A percentile compares a stretch with the other conserved stretches of the same genome.
Conservation (phyloP, 1,284 basidiomycete species). For the Vanrija pseudolonga region DNA sequence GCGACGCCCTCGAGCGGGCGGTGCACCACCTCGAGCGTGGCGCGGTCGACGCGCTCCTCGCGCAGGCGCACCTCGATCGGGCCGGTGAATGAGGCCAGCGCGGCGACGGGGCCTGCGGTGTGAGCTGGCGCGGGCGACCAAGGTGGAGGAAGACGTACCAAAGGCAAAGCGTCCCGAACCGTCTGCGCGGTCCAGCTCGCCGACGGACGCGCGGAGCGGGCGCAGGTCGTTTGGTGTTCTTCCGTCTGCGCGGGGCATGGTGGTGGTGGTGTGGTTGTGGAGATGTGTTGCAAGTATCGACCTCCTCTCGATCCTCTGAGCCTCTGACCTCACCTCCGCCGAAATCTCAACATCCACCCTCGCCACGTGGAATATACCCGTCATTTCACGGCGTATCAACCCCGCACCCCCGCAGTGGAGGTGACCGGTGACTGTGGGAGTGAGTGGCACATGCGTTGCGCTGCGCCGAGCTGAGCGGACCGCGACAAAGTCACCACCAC, state of each 20-base stretch:
- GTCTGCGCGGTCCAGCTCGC: constrained; percentile 43
- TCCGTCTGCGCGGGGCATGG: constrained; percentile 16
- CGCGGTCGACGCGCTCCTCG: constrained; percentile 54
- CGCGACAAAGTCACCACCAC: too few species aligned
- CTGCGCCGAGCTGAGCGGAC: too few species aligned
- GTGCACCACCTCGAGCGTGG: constrained; percentile 54
- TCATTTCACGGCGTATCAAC: too few species aligned
- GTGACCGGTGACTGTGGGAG: too few species aligned
- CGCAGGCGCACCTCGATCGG: constrained; percentile 55
- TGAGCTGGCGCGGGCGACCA: not conserved
- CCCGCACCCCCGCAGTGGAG: too few species aligned
- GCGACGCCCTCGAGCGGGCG: constrained; percentile 52
- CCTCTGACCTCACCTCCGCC: too few species aligned
- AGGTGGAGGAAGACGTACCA: constrained; percentile 26
- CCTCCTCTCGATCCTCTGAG: too few species aligned
- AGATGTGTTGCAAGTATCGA: too few species aligned
- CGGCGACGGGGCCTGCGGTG: constrained; percentile 41
- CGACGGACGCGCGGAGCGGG: constrained; percentile 3
- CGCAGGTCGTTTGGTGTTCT: constrained; percentile 7
- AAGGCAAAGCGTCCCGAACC: constrained; percentile 46
- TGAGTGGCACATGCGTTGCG: too few species aligned
- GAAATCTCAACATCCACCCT: too few species aligned
- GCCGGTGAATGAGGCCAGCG: constrained; percentile 52
- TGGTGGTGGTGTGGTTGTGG: not conserved
- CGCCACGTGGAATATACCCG: too few species aligned